Evolutionary conservation across 768 basidiomycete genomes (phyloP), one percentile per base, ranked within the genome.

Genomic region (Tylopilus cervinicoccineus): DNA sequence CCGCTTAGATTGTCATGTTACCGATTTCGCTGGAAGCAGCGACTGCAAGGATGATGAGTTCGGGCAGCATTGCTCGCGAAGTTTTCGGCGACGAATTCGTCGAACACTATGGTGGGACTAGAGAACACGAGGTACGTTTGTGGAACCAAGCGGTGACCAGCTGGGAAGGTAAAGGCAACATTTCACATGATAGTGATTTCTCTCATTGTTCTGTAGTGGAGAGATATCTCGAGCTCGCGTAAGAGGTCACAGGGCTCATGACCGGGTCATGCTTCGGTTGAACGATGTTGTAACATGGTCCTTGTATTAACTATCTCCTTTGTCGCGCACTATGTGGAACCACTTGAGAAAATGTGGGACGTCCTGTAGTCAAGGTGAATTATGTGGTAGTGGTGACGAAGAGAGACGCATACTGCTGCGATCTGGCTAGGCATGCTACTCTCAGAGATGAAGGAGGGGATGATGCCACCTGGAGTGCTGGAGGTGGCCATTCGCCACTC

Each of bases 41-140:
- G 4, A 90, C 92, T 4, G 69, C 73, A 34, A 74, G 76, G 42
- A 96, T 99, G 87, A 86, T 88, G 81, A 71, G 70, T 26, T 69
- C 77, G 4, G 79, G 74, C 13, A 93, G 91, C 58, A 69, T 95
- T 43, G 96, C 96, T 3, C 77, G 96, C 27, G 86, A 93, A 61
- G 73, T 91, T 34, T 82, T 98, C 47, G 95, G 94, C 0, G 72
- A 93, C 60, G 83, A 81, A 20, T 96, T 97, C 60, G 90, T 98
- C 2, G 90, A 98, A 14, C 96, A 99, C 64, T 95, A 80, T 59
- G 92, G 88, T 3, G 94, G 93, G 8, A 98, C 96, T n/a, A 80
- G 95, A 58, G 80, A 91, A 65, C 88, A 97, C 63, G 93, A 95
- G 64, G 83, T 94, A 48, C 81, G 75, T 45, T 59, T 88, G 22